Conservation (phyloP, 1,284 basidiomycete genomes). For the Cryptococcus sp. region DNA sequence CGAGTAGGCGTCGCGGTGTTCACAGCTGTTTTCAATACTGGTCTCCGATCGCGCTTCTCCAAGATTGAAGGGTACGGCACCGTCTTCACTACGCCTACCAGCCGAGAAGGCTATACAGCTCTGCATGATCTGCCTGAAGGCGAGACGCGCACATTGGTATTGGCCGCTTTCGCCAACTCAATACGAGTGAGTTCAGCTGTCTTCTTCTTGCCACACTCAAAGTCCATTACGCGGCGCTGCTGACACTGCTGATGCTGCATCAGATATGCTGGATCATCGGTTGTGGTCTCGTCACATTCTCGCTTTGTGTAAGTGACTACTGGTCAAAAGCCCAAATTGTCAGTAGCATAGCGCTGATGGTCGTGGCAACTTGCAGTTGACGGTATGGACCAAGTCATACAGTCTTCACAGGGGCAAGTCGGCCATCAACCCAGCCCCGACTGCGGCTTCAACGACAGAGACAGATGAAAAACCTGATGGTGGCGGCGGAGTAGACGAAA, state of each 20-base stretch:
- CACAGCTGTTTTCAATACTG: constrained; percentile 43
- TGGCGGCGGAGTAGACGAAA: too few relatives aligned
- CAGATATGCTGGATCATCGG: constrained; percentile 38
- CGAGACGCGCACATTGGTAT: constrained; percentile 24
- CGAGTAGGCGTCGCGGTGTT: constrained; percentile 38
- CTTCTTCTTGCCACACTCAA: neutral
- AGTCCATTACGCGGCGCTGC: neutral
- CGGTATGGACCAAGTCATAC: constrained; percentile 29
- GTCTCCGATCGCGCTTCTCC: constrained; percentile 32
- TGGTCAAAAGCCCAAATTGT: too few relatives aligned
- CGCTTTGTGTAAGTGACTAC: constrained; percentile 19
- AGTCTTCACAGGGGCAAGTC: constrained; percentile 15
- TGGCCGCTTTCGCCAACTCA: constrained; percentile 41
- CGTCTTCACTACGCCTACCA: constrained; percentile 33
- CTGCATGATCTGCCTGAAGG: constrained; percentile 42
- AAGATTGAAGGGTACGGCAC: constrained; percentile 41
- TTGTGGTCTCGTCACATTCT: constrained; percentile 23
- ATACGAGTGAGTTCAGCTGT: constrained; percentile 20
- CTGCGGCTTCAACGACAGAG: too few relatives aligned
- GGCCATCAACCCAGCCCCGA: neutral
- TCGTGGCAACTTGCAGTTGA: constrained; percentile 12
- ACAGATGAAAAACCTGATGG: too few relatives aligned
- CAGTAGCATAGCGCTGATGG: neutral
- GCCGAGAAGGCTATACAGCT: constrained; percentile 32
- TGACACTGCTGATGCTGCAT: neutral